Percentiles rank a stretch among this genome's conserved stretches.
Evolutionary conservation across 768 basidiomycete genomes (phyloP).

Genomic region (Lyophyllum atratum): DNA sequence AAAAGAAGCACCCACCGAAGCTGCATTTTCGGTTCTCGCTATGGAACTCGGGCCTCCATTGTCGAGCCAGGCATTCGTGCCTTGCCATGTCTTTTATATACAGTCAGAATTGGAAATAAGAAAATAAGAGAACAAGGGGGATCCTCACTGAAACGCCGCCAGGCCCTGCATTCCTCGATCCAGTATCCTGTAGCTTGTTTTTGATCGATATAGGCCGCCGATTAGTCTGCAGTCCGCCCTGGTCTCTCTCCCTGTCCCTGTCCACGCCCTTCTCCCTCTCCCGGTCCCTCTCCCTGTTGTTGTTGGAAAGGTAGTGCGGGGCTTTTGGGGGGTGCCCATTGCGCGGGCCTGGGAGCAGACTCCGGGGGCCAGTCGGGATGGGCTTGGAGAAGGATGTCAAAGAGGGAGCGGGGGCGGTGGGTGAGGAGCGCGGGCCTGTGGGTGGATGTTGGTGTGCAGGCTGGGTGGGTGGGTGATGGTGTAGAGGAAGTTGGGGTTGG

Average conservation of each 20-base stretch:
- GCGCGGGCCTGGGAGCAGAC: conserved; percentile 9
- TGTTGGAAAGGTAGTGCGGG: not conserved
- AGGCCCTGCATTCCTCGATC: conserved; percentile 8
- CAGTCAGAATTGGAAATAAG: conserved; percentile 6
- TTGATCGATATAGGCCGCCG: conserved; percentile 39
- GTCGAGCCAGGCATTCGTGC: conserved; percentile 22
- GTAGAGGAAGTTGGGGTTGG: conserved; percentile 1
- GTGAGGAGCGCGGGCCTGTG: conserved; percentile 41
- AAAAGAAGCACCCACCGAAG: not conserved
- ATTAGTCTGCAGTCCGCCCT: conserved; percentile 25
- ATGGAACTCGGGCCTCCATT: conserved; percentile 1
- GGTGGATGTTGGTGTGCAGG: conserved; percentile 18
- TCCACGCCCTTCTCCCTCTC: not conserved
- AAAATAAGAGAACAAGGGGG: conserved; percentile 12
- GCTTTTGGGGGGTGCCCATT: not conserved
- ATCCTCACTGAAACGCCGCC: conserved; percentile 20
- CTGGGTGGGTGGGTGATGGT: not conserved
- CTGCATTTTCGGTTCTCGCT: not conserved
- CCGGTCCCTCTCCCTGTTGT: not conserved
- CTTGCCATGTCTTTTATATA: conserved; percentile 25
- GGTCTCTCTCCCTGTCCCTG: not conserved
- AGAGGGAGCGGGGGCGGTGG: conserved; percentile 37
- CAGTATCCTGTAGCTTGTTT: conserved; percentile 33
- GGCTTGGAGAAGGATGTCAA: conserved; percentile 17
- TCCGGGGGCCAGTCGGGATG: conserved; percentile 25